A percentile compares a stretch with the other conserved stretches of the same genome.
phyloP scores from a whole-genome alignment of 2,329 filamentous ascomycete species.

The Tolypocladium amazonense region DNA sequence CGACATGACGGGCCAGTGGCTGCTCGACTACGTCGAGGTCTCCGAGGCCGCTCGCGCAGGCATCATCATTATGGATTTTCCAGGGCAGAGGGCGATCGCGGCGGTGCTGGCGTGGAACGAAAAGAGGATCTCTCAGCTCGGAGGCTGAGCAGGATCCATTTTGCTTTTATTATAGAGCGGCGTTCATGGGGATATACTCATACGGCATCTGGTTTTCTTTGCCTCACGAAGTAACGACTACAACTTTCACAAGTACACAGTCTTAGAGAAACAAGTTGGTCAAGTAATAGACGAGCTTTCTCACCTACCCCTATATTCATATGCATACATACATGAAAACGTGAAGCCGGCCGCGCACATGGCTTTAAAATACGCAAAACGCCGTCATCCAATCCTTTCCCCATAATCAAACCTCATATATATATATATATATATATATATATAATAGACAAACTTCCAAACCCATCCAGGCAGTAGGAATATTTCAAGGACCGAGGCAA shows the following conservation, averaged over 20 bases:
- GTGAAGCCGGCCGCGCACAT: not conserved
- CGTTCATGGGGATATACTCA: not conserved
- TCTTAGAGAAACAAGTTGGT: not conserved
- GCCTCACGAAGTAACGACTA: not conserved
- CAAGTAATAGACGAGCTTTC: not conserved
- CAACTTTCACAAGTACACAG: not conserved
- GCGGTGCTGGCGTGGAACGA: conserved; percentile 30
- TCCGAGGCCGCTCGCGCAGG: conserved; percentile 24
- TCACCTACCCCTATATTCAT: not conserved
- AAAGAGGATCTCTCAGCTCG: conserved; percentile 7
- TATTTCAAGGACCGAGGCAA: not conserved
- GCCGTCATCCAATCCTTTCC: not conserved
- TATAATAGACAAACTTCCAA: not conserved
- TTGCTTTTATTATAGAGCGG: not conserved
- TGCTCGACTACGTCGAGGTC: conserved; percentile 18
- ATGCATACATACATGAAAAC: not conserved
- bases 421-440: too few species aligned
- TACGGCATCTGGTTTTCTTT: not conserved
- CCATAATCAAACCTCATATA: not conserved
- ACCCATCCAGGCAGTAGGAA: not conserved
- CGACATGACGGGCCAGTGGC: conserved; percentile 35
- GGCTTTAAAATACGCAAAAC: not conserved
- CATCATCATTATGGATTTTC: conserved; percentile 38
- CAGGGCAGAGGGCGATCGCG: conserved; percentile 30
- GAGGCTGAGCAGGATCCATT: not conserved